Evolutionary conservation across 1,284 basidiomycete genomes (phyloP).

Genomic region (Leccinum variabile): DNA sequence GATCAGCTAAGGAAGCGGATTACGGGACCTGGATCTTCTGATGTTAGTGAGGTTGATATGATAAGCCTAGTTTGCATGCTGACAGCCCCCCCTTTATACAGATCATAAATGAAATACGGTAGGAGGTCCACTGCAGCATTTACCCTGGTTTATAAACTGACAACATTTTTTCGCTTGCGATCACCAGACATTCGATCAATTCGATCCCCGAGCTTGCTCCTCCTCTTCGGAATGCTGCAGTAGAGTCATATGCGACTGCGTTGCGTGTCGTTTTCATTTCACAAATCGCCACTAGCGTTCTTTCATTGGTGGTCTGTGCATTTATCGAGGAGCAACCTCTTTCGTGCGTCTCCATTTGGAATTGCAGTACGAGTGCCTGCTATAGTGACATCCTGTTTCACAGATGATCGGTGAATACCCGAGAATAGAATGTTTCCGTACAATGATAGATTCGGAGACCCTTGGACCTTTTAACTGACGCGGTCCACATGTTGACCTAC

Average conservation of each 20-base stretch:
- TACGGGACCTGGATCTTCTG: slow-evolving; percentile 60
- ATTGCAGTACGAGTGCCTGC: background rate
- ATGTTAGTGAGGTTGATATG: slow-evolving; percentile 7
- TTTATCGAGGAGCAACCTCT: slow-evolving; percentile 75
- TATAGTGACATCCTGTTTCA: background rate
- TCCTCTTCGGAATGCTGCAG: slow-evolving; percentile 62
- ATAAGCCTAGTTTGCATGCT: slow-evolving; percentile 13
- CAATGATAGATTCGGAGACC: too few species aligned
- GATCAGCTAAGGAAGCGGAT: slow-evolving; percentile 70
- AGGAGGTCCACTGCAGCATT: slow-evolving; percentile 24
- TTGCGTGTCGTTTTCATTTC: slow-evolving; percentile 85
- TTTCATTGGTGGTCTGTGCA: slow-evolving; percentile 61
- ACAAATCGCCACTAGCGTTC: slow-evolving; percentile 61
- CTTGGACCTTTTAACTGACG: too few species aligned
- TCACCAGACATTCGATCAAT: slow-evolving; percentile 73
- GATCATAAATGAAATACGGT: slow-evolving; percentile 74
- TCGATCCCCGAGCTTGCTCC: slow-evolving; percentile 75
- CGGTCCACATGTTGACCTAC: too few species aligned
- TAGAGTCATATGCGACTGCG: slow-evolving; percentile 81
- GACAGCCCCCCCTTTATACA: slow-evolving; percentile 36
- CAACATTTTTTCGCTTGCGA: slow-evolving; percentile 4
- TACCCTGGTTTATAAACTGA: slow-evolving; percentile 14
- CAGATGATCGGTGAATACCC: background rate
- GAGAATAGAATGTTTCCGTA: too few species aligned
- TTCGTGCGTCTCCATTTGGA: slow-evolving; percentile 45